Evolutionary conservation across 208 protist species (phyloP), one percentile per base, ranked within the genome.

Genomic region (Jaenimonas drosophilae): DNA sequence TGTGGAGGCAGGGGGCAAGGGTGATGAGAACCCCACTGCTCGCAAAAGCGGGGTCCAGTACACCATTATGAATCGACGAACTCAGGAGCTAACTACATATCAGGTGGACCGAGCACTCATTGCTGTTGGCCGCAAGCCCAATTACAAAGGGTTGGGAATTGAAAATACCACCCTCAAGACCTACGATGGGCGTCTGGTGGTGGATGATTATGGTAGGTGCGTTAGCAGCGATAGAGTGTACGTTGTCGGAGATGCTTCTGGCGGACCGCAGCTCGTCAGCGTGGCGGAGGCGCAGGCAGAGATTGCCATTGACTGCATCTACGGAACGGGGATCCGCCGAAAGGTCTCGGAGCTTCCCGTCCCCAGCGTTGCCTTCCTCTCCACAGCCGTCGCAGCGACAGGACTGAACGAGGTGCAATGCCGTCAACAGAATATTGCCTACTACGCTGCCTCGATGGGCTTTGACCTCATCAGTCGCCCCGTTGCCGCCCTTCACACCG

Each of bases 21-120:
- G 59, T 42, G 38, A 54, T 24, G 48, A 42, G 2, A 56, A 62
- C 41, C 31, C 46, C 4, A 30, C 20, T 6, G 39, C 42, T 26
- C 60, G 48, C 4, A 27, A 56, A 11, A 40, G 38, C 11, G 75
- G 67, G n/a, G 75, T 90, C 31, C 72, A 83, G 65, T 85, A 89
- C 64, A 86, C 76, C 26, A 65, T 90, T 29, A 74, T 77, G 65
- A 45, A 86, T 47, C 47, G 67, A 21, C 51, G 54, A 17, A 81
- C 76, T 5, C 45, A 59, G 27, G 36, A 67, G 52, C 49, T 87
- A 33, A 55, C 66, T 25, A 85, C 76, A 1, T 74, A 63, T 37
- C 45, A 84, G n/a, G 82, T 91, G 32, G 73, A 91, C 19, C 63
- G 70, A 1, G 82, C 77, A 5, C 70, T 91, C 27, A 42, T 91